Evolutionary conservation across 441 rosid genomes (phyloP), one percentile per base, ranked within the genome.

Genomic region (Aquilaria agallochum): DNA sequence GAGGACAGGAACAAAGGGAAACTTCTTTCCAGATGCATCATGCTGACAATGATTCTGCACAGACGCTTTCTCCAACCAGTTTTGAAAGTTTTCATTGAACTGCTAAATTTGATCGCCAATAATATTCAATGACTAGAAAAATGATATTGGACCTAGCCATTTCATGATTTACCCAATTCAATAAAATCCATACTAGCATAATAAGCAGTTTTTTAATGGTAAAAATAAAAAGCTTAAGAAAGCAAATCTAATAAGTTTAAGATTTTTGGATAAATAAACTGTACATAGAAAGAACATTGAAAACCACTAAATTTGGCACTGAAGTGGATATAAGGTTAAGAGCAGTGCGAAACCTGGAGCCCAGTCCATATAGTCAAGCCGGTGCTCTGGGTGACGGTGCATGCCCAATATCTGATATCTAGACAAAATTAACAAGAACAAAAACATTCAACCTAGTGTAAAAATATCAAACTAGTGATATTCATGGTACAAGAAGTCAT

Each of bases 361-460:
- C 97, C 99, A 91, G 46, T 95, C 97, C 96, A 95, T 80, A 64
- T 76, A 87, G 67, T 95, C 99, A 65, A 83, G 86, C 45, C 99
- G 84, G 74, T 95, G 99, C 72, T 95, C 96, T 70, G 81, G 76
- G 68, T 95, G 87, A 13, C 99, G 84, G 78, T 89, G 99, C 81
- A 84, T 76, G 34, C 97, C 97, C 64, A 89, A 54, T 54, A 89
- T 76, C 80, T 94, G 94, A 78, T 78, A 91, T 45, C 95, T 89
- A 73, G 50, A 60, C 6, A 36, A 50, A 51, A 53, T 2, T 3
- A 36, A 36, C 42, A 36, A 71, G 56, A 66, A 54, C 14, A 53
- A 67, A 32, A 13, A n/a, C 40, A 73, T 12, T 59, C 58, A 32
- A 58, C 27, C 46, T 31, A 64, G 7, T 8, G 42, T 36, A 36